Percentiles rank a stretch among this genome's conserved stretches.
phyloP scores from a whole-genome alignment of 192 early-diverging fungal species.

The Oehlia diaphana region DNA sequence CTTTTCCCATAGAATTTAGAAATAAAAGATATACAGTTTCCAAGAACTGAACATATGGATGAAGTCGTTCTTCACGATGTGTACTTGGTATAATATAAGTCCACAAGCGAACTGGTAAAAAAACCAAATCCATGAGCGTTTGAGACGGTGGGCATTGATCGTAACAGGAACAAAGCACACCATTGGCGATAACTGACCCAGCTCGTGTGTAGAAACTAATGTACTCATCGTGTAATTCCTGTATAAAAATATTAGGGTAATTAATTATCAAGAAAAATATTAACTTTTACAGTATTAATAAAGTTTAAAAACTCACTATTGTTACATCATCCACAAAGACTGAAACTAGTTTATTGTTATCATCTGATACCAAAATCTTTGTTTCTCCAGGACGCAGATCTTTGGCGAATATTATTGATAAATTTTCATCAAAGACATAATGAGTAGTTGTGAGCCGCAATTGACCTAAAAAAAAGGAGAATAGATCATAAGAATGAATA shows the following conservation, averaged over 20 bases:
- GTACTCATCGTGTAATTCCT: constrained; percentile 10
- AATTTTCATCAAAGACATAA: constrained; percentile 11
- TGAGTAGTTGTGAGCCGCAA: constrained; percentile 7
- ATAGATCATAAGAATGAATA: neutral
- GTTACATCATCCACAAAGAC: neutral
- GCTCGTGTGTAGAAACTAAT: constrained; percentile 24
- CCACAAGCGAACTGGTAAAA: constrained; percentile 18
- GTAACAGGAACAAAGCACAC: neutral
- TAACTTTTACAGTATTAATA: neutral
- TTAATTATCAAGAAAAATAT: neutral
- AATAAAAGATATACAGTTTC: constrained; percentile 7
- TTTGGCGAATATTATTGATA: neutral
- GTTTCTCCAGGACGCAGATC: constrained; percentile 13
- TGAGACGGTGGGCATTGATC: neutral
- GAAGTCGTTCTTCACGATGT: constrained; percentile 16
- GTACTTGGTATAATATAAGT: neutral
- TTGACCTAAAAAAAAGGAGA: neutral
- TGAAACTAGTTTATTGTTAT: constrained; percentile 12
- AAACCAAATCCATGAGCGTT: constrained; percentile 9
- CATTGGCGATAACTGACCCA: constrained; percentile 6
- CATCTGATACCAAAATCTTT: constrained; percentile 8
- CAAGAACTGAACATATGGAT: constrained; percentile 18
- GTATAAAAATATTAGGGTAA: neutral
- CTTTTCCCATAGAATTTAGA: too few species aligned
- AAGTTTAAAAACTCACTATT: neutral